phyloP scores from a whole-genome alignment of 331 rosid species.

The Stylosanthes scabra region DNA sequence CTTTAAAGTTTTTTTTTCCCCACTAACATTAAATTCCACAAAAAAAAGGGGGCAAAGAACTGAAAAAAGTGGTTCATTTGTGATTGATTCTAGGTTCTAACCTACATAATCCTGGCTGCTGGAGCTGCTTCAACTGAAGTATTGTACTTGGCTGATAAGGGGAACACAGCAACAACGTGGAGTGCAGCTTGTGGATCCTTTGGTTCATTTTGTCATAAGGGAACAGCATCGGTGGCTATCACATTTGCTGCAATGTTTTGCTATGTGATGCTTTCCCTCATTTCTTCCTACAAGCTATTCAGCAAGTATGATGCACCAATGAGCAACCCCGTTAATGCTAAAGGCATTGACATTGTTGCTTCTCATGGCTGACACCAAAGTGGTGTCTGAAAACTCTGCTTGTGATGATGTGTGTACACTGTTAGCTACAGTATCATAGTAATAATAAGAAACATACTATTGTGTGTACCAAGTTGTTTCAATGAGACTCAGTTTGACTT shows the following conservation, averaged over 20 bases:
- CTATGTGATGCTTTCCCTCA: slow-evolving; percentile 67
- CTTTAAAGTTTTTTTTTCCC: no score
- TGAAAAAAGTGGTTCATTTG: not conserved
- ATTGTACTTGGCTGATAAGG: slow-evolving; percentile 73
- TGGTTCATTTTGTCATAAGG: slow-evolving; percentile 71
- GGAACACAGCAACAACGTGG: slow-evolving; percentile 60
- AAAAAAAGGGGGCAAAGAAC: not conserved
- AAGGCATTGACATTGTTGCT: slow-evolving; percentile 37
- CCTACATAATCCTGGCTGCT: slow-evolving; percentile 75
- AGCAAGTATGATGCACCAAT: slow-evolving; percentile 72
- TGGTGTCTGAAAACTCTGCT: not conserved
- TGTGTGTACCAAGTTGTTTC: not conserved
- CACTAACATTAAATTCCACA: no score
- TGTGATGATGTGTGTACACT: not conserved
- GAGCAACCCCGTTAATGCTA: slow-evolving; percentile 41
- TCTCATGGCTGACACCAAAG: slow-evolving; percentile 36
- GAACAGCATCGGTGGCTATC: slow-evolving; percentile 56
- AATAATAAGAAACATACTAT: not conserved
- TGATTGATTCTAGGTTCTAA: slow-evolving; percentile 53
- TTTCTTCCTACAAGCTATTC: slow-evolving; percentile 93
- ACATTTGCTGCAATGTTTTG: slow-evolving; percentile 62
- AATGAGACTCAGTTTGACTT: not conserved
- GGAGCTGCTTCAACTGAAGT: slow-evolving; percentile 73
- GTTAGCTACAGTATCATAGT: not conserved
- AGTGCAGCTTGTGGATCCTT: slow-evolving; percentile 70